These are phyloP conservation scores for Lichtheimia ornata DNA, from an alignment of 371 early-diverging fungal species.

Conservation along the genomic window DNA sequence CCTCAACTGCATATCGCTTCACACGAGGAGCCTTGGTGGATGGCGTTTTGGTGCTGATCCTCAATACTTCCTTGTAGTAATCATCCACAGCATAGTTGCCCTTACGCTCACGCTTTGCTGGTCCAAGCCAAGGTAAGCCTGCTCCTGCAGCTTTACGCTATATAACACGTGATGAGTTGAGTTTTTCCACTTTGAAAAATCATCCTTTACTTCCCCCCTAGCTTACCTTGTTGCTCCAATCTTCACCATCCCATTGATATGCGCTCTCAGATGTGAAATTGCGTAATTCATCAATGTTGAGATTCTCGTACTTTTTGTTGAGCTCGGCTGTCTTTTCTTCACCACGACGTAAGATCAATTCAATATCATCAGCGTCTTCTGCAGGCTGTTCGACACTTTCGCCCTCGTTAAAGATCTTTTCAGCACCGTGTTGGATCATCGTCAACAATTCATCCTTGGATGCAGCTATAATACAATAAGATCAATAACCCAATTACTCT, in stretches of 20 bases:
- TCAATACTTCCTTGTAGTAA: constrained; percentile 82
- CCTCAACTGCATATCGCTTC: constrained; percentile 62
- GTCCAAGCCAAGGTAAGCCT: constrained; percentile 75
- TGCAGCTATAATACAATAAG: constrained; percentile 25
- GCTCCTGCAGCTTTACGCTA: constrained; percentile 46
- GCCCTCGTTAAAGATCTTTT: constrained; percentile 75
- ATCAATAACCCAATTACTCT: constrained; percentile 10
- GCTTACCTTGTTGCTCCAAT: constrained; percentile 70
- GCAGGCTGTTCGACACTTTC: constrained; percentile 51
- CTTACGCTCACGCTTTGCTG: constrained; percentile 86
- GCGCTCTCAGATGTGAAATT: constrained; percentile 79
- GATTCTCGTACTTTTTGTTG: constrained; percentile 80
- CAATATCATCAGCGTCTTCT: constrained; percentile 84
- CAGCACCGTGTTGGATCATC: constrained; percentile 98
- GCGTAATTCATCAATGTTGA: constrained; percentile 88
- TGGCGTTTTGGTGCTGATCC: constrained; percentile 49
- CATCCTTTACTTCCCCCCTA: background rate
- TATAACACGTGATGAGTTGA: constrained; percentile 7
- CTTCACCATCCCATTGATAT: constrained; percentile 97
- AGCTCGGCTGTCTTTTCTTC: constrained; percentile 92
- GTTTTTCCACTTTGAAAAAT: background rate
- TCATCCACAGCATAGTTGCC: constrained; percentile 87
- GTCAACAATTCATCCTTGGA: constrained; percentile 86
- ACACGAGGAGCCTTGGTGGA: constrained; percentile 58
- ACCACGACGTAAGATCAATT: constrained; percentile 82